These are phyloP conservation scores for Verticillium klebahnii DNA, from an alignment of 2,329 filamentous ascomycete species.

Conservation along the genomic window DNA sequence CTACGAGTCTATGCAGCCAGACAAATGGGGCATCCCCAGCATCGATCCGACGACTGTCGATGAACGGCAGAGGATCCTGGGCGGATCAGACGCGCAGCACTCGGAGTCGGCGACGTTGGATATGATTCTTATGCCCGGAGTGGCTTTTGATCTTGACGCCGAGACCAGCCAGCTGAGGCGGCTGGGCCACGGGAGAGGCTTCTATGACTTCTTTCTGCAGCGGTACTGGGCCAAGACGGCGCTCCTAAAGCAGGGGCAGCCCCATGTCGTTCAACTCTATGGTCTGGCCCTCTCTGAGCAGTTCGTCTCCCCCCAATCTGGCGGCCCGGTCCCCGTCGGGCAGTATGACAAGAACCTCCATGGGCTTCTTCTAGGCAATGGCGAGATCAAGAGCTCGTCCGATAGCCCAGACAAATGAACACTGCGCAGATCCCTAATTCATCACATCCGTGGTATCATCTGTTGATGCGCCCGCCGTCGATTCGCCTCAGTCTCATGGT, in stretches of 20 bases:
- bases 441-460: constrained; percentile 21
- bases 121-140: constrained; percentile 84
- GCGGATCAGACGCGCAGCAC: constrained; percentile 44
- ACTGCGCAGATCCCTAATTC: background rate
- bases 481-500: background rate
- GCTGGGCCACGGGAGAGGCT: constrained; percentile 91
- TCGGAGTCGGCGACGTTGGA: constrained; percentile 58
- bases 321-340: constrained; percentile 66
- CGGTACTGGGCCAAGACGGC: constrained; percentile 54
- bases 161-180: constrained; percentile 56
- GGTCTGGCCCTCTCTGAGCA: constrained; percentile 86
- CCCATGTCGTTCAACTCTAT: constrained; percentile 49
- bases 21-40: constrained; percentile 95
- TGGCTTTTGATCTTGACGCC: constrained; percentile 74
- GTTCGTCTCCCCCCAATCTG: constrained; percentile 55
- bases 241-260: constrained; percentile 26
- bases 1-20: constrained; percentile 69
- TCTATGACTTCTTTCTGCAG: constrained; percentile 91
- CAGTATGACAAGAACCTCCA: constrained; percentile 76
- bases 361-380: constrained; percentile 69
- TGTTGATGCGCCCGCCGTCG: background rate
- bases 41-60: constrained; percentile 62
- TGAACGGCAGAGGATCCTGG: constrained; percentile 68
- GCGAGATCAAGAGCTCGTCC: constrained; percentile 43
- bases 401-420: background rate